Base-by-base conservation (phyloP, 768 basidiomycete species). In the Pulveroboletus sp. region DNA sequence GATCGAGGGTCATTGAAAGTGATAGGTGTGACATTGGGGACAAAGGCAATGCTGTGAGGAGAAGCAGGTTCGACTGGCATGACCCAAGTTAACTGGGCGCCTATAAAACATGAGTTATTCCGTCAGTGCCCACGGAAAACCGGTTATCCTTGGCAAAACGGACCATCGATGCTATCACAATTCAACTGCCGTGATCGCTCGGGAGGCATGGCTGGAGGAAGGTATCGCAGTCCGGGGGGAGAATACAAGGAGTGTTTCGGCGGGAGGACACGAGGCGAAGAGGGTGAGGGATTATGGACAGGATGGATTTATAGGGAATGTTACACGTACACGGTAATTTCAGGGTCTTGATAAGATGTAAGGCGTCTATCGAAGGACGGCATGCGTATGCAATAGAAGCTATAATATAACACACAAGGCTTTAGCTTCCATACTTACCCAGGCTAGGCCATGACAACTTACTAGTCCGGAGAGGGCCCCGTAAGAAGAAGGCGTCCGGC, bases 11-110 rank as follows among this genome's bases (percentile, higher is more conserved):
- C 77, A 55, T 73, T 76, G 69, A 76, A 85, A 16, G 80, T 76
- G 40, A 73, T 73, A 12, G 83, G 79, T 2, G 82, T 83, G 47
- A 83, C 59, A 48, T 76, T 80, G 50, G 80, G 75, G 38, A 76
- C 76, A 61, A 85, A 86, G 22, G 79, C 75, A 61, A 83, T 72
- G 55, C 50, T 66, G 48, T 65, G 72, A 29, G 63, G 64, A 40
- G 67, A 60, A 30, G 65, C 47, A 42, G 73, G 61, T 49, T 79
- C 77, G 47, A 73, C 58, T 16, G 73, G 71, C 24, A 71, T 43
- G 2, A 75, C 69, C 79, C 77, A 80, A 30, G 72, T 73, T 41
- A 78, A 68, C 43, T 73, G 73, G 50, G 68, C 65, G 50, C 66
- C 76, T 76, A 56, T 22, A 45, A 37, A 45, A 50, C 54, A 55